Evolutionary conservation across 2,329 filamentous ascomycete species (phyloP).

Genomic region (Fusarium sp.): DNA sequence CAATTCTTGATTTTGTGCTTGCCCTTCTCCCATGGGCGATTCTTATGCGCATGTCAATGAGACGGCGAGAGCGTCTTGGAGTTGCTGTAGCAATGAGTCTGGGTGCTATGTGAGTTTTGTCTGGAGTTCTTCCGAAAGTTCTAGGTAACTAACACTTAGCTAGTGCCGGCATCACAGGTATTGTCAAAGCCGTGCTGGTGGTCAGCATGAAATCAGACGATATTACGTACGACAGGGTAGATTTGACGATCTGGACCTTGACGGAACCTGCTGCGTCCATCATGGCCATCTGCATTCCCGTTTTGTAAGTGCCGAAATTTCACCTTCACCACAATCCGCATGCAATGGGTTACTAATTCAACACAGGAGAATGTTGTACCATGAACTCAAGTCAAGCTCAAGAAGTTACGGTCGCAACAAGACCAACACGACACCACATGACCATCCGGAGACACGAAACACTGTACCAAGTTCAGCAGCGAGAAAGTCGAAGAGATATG

Average conservation of each 20-base stretch:
- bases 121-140: neutral
- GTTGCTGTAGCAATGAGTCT: slow-evolving; percentile 56
- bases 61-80: slow-evolving; percentile 53
- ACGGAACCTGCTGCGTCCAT: slow-evolving; percentile 55
- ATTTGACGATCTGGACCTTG: slow-evolving; percentile 56
- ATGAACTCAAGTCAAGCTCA: slow-evolving; percentile 52
- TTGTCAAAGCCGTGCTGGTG: slow-evolving; percentile 55
- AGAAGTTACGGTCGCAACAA: slow-evolving; percentile 47
- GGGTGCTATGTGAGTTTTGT: slow-evolving; percentile 50
- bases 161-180: slow-evolving; percentile 53
- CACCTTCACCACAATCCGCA: accelerated
- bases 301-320: slow-evolving; percentile 46
- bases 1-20: slow-evolving; percentile 53
- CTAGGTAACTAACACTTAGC: slow-evolving; percentile 12
- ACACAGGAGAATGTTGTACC: slow-evolving; percentile 54
- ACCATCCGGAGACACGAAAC: slow-evolving; percentile 5
- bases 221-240: slow-evolving; percentile 54
- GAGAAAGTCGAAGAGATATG: slow-evolving; percentile 38
- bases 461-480: slow-evolving; percentile 22
- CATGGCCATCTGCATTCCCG: slow-evolving; percentile 55
- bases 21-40: slow-evolving; percentile 55
- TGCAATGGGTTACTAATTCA: slow-evolving; percentile 8
- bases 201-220: slow-evolving; percentile 53
- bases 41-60: slow-evolving; percentile 53
- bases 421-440: slow-evolving; percentile 35